Base-by-base conservation (phyloP, 2,329 filamentous ascomycete species). In the Cylindrodendrum hubeiense region DNA sequence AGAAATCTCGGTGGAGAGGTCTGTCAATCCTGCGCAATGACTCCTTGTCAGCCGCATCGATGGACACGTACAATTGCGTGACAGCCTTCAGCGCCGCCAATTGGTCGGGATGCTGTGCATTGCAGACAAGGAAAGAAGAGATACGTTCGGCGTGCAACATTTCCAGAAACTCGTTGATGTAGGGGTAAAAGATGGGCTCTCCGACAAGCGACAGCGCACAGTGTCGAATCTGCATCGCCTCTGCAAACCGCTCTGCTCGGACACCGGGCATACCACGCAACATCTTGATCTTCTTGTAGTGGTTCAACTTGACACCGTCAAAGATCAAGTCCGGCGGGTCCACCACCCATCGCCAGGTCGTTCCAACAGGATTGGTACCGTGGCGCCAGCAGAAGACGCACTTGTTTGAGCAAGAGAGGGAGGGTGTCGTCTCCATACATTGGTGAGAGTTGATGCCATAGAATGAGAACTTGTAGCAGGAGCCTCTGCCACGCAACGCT, bases 361-460 rank as follows among this genome's bases (percentile, higher is more conserved):
- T 98, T 51, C 95, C 95, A 0, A 98, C 96, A 0, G 95, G 95
- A 78, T 98, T 99, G 0, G 96, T 98, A 57, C 95, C 96, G 77
- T 98, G 96, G 7, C 96, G 91, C 96, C 95, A 99, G 86, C 95
- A 99, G 80, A 98, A 99, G 70, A 99, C 94, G 79, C 96, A 98
- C 79, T 99, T 98, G 84, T 98, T 98, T 67, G 92, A 96, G 85
- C 95, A 99, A 10, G 94, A 97, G 4, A 99, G 88, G 0, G 95
- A 97, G 0, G 95, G 95, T 0, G 95, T 98, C 2, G 95, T 95
- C 81, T 99, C 95, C 96, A 99, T 99, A 80, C 95, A 99, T 67
- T 97, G 91, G 77, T 99, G 96, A 0, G 95, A 98, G 69, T 92
- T 89, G 79, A 99, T 99, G 52, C 95, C 95, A 79, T 99, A 99